Evolutionary conservation across 768 basidiomycete genomes (phyloP).

Genomic region (Mrakia frigida): DNA sequence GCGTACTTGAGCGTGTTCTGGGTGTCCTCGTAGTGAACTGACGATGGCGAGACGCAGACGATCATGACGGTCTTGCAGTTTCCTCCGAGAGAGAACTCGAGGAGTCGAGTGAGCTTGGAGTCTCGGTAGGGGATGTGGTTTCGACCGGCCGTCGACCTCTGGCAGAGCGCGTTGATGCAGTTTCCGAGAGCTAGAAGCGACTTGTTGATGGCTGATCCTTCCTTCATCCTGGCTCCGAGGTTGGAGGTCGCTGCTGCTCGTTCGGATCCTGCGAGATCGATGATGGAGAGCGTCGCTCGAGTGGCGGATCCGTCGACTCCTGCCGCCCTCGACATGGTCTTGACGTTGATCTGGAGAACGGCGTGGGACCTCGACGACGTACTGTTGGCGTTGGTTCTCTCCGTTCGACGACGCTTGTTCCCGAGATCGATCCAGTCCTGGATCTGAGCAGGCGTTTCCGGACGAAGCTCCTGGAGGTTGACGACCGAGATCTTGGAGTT

Average conservation of each 20-base stretch:
- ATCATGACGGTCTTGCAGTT: slow-evolving; percentile 99
- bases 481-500: slow-evolving; percentile 71
- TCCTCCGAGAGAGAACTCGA: slow-evolving; percentile 96
- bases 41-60: slow-evolving; percentile 92
- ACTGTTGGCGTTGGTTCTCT: slow-evolving; percentile 91
- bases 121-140: slow-evolving; percentile 96
- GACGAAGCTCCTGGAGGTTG: slow-evolving; percentile 73
- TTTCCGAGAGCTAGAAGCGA: slow-evolving; percentile 94
- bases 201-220: slow-evolving; percentile 99
- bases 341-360: slow-evolving; percentile 90
- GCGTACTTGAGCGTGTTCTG: slow-evolving; percentile 97
- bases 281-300: slow-evolving; percentile 90
- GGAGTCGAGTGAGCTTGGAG: slow-evolving; percentile 92
- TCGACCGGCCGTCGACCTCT: slow-evolving; percentile 56
- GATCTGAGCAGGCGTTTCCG: slow-evolving; percentile 81
- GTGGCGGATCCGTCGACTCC: slow-evolving; percentile 68
- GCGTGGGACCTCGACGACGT: slow-evolving; percentile 97
- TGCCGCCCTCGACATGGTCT: slow-evolving; percentile 72
- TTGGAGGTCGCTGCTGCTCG: slow-evolving; percentile 93
- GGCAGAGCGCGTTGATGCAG: slow-evolving; percentile 97
- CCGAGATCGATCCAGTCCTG: slow-evolving; percentile 87
- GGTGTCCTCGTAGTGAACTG: slow-evolving; percentile 94
- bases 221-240: slow-evolving; percentile 96
- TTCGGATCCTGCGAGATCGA: slow-evolving; percentile 96
- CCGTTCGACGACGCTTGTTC: slow-evolving; percentile 81